A percentile compares a stretch with the other conserved stretches of the same genome.
Conservation (phyloP, 352 stramenopile genomes). For the Elongisporangium anandrum region DNA sequence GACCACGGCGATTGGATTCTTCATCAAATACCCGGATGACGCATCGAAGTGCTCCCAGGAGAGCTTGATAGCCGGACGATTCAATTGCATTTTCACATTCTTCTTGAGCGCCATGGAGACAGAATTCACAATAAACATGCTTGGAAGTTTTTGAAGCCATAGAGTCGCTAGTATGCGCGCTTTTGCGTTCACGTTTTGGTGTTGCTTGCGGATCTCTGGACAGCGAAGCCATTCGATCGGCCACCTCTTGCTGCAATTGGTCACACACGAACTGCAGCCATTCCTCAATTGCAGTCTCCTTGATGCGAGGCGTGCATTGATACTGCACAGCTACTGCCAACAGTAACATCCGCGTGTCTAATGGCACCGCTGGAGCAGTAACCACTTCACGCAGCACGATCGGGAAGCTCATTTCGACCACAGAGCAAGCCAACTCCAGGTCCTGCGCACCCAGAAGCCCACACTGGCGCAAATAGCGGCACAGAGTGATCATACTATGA, state of each 20-base stretch:
- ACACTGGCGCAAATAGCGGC: conserved; percentile 34
- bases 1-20: not conserved
- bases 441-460: conserved; percentile 19
- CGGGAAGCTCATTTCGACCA: conserved; percentile 1
- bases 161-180: not conserved
- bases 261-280: not conserved
- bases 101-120: not conserved
- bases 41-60: not conserved
- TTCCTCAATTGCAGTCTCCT: not conserved
- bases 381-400: conserved; percentile 11
- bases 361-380: not conserved
- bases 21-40: not conserved
- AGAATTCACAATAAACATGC: not conserved
- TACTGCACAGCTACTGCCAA: not conserved
- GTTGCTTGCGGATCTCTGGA: not conserved
- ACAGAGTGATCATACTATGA: conserved; percentile 26
- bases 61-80: not conserved
- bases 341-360: not conserved
- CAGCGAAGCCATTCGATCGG: not conserved
- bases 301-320: not conserved
- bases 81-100: not conserved
- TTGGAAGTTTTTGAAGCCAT: too few relatives aligned
- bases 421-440: conserved; percentile 12
- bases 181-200: not conserved
- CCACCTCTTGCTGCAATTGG: not conserved